These are phyloP conservation scores for Endothia cerciana DNA, from an alignment of 2,329 filamentous ascomycete genomes.

Conservation along the genomic window DNA sequence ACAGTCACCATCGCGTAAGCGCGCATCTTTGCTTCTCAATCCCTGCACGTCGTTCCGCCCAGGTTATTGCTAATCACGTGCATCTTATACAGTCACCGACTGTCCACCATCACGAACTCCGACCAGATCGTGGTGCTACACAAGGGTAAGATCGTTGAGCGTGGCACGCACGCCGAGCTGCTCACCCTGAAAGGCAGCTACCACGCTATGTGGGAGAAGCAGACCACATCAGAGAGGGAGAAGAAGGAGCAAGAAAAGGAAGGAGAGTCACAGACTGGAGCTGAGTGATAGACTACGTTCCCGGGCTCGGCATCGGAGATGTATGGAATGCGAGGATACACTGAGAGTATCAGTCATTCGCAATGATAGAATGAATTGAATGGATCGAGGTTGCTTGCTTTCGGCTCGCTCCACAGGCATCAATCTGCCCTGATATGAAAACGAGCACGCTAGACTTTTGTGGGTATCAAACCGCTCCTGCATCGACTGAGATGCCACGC, in stretches of 20 bases:
- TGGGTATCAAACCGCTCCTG: conserved; percentile 13
- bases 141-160: conserved; percentile 54
- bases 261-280: conserved; percentile 8
- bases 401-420: background rate
- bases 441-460: background rate
- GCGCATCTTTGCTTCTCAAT: background rate
- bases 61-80: background rate
- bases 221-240: conserved; percentile 48
- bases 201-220: conserved; percentile 57
- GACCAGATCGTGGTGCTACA: conserved; percentile 60
- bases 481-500: conserved; percentile 3
- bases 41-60: background rate
- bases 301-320: background rate
- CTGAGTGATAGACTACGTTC: background rate
- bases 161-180: conserved; percentile 53
- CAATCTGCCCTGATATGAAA: conserved; percentile 1
- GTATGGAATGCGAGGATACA: background rate
- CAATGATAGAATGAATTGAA: background rate
- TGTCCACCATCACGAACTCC: conserved; percentile 61
- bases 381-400: background rate
- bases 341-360: background rate
- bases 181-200: conserved; percentile 51
- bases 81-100: conserved; percentile 48
- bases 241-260: conserved; percentile 32
- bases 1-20: conserved; percentile 56